A percentile compares a stretch with the other conserved stretches of the same genome.
Conservation (phyloP, 2,329 filamentous ascomycete genomes). For the Drechslerella dactyloides region DNA sequence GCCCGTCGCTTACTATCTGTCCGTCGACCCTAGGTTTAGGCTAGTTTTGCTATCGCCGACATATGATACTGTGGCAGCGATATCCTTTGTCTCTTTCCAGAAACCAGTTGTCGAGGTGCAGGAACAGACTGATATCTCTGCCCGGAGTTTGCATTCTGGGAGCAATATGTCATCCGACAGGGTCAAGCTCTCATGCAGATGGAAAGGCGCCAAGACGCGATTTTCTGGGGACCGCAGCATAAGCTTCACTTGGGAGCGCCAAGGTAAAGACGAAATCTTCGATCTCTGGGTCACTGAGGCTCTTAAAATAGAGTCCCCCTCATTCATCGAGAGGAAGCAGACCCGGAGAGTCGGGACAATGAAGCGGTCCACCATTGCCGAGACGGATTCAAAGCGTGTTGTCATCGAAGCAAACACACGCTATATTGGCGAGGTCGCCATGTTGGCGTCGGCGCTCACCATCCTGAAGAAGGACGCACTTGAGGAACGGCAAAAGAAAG, state of each 20-base stretch:
- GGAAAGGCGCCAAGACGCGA: slow-evolving; percentile 29
- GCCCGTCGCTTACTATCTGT: slow-evolving; percentile 45
- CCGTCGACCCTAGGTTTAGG: slow-evolving; percentile 46
- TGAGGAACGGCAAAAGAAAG: slow-evolving; percentile 36
- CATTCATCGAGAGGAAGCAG: slow-evolving; percentile 19
- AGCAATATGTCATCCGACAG: slow-evolving; percentile 10
- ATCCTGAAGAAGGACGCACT: slow-evolving; percentile 44
- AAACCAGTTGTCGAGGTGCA: slow-evolving; percentile 33
- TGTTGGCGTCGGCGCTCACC: slow-evolving; percentile 38
- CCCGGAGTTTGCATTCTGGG: not conserved
- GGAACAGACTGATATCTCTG: slow-evolving; percentile 14
- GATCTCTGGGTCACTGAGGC: slow-evolving; percentile 42
- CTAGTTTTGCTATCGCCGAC: slow-evolving; percentile 34
- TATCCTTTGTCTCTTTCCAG: slow-evolving; percentile 42
- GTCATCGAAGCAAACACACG: slow-evolving; percentile 34
- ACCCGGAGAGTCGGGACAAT: slow-evolving; percentile 39
- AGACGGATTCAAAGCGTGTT: slow-evolving; percentile 33
- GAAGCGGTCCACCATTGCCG: slow-evolving; percentile 27
- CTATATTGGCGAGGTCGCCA: slow-evolving; percentile 40
- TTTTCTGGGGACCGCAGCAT: slow-evolving; percentile 28
- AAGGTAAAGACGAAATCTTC: slow-evolving; percentile 32
- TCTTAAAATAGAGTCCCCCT: slow-evolving; percentile 5
- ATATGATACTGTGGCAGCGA: slow-evolving; percentile 36
- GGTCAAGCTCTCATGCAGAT: slow-evolving; percentile 23
- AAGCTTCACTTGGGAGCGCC: slow-evolving; percentile 30